Evolutionary conservation across 148 eudicot species (phyloP).

Genomic region (Vaccinium myrtillus): DNA sequence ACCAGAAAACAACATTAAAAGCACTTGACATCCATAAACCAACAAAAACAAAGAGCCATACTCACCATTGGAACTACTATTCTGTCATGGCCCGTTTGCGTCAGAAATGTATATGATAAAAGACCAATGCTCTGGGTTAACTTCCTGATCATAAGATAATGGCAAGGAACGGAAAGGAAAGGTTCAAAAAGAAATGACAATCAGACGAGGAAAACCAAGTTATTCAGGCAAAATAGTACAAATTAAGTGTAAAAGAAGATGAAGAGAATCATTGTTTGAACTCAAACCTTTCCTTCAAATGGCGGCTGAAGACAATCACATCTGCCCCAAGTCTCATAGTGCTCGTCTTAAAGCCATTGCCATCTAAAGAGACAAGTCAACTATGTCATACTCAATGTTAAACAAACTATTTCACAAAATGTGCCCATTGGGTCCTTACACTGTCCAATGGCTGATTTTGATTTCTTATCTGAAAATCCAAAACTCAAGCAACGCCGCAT

Average conservation of each 20-base stretch:
- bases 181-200: constrained; percentile 3
- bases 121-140: constrained; percentile 89
- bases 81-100: constrained; percentile 66
- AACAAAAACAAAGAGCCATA: constrained; percentile 6
- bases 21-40: background rate
- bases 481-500: constrained; percentile 87
- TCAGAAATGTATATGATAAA: constrained; percentile 79
- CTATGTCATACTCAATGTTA: constrained; percentile 13
- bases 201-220: background rate
- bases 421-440: constrained; percentile 43
- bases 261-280: background rate
- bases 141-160: constrained; percentile 48
- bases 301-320: constrained; percentile 85
- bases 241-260: no score
- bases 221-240: no score
- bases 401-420: background rate
- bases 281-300: constrained; percentile 43
- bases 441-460: constrained; percentile 74
- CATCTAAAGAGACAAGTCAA: constrained; percentile 67
- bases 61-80: constrained; percentile 98
- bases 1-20: background rate
- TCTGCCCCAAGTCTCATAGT: constrained; percentile 99
- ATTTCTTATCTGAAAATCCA: constrained; percentile 92
- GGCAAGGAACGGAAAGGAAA: background rate
- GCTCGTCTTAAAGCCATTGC: constrained; percentile 99